A percentile compares a stretch with the other conserved stretches of the same genome.
Evolutionary conservation across 495 filamentous ascomycete species (phyloP).

Genomic region (Geoglossum glabrum): DNA sequence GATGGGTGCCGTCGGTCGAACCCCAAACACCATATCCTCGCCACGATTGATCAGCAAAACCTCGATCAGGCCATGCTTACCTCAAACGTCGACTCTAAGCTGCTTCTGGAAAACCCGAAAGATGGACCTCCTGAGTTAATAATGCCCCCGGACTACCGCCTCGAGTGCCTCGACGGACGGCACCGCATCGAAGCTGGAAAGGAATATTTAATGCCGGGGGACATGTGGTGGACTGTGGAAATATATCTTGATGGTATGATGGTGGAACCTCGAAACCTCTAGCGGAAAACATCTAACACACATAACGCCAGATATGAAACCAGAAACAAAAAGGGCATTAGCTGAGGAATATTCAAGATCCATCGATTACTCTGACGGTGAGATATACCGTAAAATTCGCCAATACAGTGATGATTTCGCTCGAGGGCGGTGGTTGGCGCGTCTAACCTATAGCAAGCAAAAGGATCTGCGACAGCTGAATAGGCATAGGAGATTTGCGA

Average conservation of each 20-base stretch:
- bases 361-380: not conserved
- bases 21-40: not conserved
- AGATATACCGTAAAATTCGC: not conserved
- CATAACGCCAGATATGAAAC: not conserved
- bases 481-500: not conserved
- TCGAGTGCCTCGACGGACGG: not conserved
- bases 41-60: not conserved
- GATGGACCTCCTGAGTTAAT: not conserved
- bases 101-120: not conserved
- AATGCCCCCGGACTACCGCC: not conserved
- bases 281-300: not conserved
- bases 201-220: not conserved
- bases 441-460: not conserved
- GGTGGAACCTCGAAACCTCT: not conserved
- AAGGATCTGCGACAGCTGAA: not conserved
- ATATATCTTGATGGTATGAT: not conserved
- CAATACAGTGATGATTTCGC: not conserved
- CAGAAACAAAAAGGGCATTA: not conserved
- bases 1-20: not conserved
- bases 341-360: not conserved
- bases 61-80: not conserved
- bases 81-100: not conserved
- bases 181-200: not conserved
- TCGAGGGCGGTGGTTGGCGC: not conserved
- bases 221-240: not conserved